A percentile compares a stretch with the other conserved stretches of the same genome.
Conservation (phyloP, 2,329 filamentous ascomycete genomes). For the Cladophialophora exuberans region DNA sequence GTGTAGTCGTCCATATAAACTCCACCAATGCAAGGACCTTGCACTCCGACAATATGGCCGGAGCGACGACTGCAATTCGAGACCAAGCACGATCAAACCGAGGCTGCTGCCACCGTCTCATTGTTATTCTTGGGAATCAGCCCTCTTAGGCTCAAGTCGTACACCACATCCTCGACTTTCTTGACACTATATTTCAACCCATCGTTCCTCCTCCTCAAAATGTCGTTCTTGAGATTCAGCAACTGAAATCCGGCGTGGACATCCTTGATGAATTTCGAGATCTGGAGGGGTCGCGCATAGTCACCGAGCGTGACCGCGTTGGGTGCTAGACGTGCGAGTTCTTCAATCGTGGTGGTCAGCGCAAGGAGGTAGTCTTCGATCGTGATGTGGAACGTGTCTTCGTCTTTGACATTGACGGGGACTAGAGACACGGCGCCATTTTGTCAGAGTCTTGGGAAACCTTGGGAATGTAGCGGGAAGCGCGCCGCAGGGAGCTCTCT, state of each 20-base stretch:
- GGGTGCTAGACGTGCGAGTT: slow-evolving; percentile 79
- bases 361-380: slow-evolving; percentile 96
- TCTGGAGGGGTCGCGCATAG: slow-evolving; percentile 80
- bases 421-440: too few relatives aligned
- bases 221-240: slow-evolving; percentile 96
- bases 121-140: slow-evolving; percentile 68
- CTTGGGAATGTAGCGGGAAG: not conserved
- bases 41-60: too few relatives aligned
- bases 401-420: slow-evolving; percentile 79
- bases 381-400: slow-evolving; percentile 89
- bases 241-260: slow-evolving; percentile 95
- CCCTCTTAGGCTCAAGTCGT: slow-evolving; percentile 87
- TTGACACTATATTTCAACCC: slow-evolving; percentile 97
- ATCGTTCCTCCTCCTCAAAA: slow-evolving; percentile 82
- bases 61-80: too few relatives aligned
- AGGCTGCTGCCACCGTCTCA: too few relatives aligned
- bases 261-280: slow-evolving; percentile 92
- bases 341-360: slow-evolving; percentile 83
- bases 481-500: not conserved
- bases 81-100: too few relatives aligned
- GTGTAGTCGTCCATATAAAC: too few relatives aligned
- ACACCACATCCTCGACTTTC: slow-evolving; percentile 97
- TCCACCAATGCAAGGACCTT: too few relatives aligned
- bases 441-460: too few relatives aligned
- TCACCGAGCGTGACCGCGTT: slow-evolving; percentile 94